Evolutionary conservation across 2,329 filamentous ascomycete genomes (phyloP).

Genomic region (Ophiostoma fasciatum): DNA sequence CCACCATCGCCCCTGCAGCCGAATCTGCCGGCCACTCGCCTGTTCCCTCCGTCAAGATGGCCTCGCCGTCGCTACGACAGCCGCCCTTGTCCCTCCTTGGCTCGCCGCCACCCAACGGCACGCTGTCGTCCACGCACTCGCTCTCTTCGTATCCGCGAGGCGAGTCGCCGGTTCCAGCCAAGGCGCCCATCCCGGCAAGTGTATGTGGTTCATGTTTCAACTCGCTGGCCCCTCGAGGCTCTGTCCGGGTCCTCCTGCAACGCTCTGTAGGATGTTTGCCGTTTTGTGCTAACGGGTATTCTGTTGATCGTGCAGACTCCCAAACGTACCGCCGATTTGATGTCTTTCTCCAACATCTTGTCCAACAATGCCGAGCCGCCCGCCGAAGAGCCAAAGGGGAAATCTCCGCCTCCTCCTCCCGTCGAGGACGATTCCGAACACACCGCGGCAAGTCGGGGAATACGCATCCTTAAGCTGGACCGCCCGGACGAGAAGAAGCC

Average conservation of each 20-base stretch:
- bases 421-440: conserved; percentile 9
- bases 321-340: conserved; percentile 65
- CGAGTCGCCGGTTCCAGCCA: conserved; percentile 27
- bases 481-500: conserved; percentile 11
- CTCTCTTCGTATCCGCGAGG: conserved; percentile 23
- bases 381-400: conserved; percentile 35
- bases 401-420: conserved; percentile 21
- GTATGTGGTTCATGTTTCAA: conserved; percentile 19
- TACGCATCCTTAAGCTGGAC: conserved; percentile 13
- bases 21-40: conserved; percentile 30
- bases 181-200: conserved; percentile 23
- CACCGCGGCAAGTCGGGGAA: conserved; percentile 1
- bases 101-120: conserved; percentile 26
- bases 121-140: conserved; percentile 15
- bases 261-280: too few relatives aligned
- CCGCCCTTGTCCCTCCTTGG: conserved; percentile 21
- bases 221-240: too few relatives aligned
- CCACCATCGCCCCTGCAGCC: conserved; percentile 5
- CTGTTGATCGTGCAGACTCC: conserved; percentile 37
- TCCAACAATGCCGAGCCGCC: conserved; percentile 61
- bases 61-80: conserved; percentile 34
- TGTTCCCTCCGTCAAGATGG: conserved; percentile 23
- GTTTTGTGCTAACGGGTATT: not conserved
- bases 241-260: too few relatives aligned
- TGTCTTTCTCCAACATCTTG: conserved; percentile 93